These are phyloP conservation scores for Penicillium sp. DNA, from an alignment of 2,329 filamentous ascomycete species.

Conservation along the genomic window DNA sequence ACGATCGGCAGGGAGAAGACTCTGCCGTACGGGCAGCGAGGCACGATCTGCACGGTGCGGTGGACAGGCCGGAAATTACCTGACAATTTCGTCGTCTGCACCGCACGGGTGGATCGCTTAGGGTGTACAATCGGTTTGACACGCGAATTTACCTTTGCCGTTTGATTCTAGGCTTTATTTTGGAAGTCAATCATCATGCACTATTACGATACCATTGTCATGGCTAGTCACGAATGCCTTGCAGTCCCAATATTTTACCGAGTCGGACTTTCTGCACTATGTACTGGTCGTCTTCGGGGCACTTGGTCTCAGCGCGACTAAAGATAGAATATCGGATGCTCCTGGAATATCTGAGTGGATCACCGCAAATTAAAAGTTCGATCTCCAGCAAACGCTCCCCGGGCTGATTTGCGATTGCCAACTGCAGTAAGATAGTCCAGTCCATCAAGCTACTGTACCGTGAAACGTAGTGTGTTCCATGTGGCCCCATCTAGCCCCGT, in stretches of 20 bases:
- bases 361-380: slow-evolving; percentile 5
- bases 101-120: neutral
- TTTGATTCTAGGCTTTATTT: neutral
- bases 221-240: neutral
- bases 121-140: neutral
- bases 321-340: neutral
- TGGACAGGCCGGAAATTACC: slow-evolving; percentile 12
- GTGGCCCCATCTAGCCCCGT: neutral
- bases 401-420: no score
- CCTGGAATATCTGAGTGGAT: neutral
- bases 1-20: slow-evolving; percentile 2
- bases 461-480: neutral
- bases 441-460: no score
- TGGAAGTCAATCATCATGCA: neutral
- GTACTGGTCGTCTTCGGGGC: neutral
- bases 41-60: slow-evolving; percentile 8
- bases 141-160: neutral
- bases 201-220: neutral
- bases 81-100: slow-evolving; percentile 8
- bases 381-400: neutral
- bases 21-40: neutral
- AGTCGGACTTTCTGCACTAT: no score
- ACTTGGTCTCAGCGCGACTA: neutral
- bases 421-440: no score
- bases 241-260: neutral